These are phyloP conservation scores for Paulownia fortunei DNA, from an alignment of 257 asterid species.

Conservation along the genomic window DNA sequence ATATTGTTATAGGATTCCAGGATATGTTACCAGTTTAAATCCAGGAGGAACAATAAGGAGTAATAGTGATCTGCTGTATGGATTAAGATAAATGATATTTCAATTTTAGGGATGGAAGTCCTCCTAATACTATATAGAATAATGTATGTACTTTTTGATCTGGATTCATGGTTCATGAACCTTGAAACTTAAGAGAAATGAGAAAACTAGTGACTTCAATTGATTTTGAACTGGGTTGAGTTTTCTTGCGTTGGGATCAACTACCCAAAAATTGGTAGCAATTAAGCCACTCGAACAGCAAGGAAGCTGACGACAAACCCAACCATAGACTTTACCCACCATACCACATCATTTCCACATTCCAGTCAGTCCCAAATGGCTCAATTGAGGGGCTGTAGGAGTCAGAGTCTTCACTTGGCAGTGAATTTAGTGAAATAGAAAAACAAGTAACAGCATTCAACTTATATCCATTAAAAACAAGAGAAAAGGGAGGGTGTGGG, in stretches of 20 bases:
- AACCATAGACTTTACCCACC: too few relatives aligned
- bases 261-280: background rate
- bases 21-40: slow-evolving; percentile 9
- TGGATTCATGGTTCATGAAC: slow-evolving; percentile 1
- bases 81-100: slow-evolving; percentile 2
- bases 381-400: background rate
- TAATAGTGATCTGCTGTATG: background rate
- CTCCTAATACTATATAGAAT: background rate
- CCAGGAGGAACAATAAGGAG: slow-evolving; percentile 4
- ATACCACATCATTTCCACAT: background rate
- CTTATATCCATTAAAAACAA: background rate
- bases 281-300: background rate
- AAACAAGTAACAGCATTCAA: background rate
- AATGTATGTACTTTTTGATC: background rate
- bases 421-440: background rate
- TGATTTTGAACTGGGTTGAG: background rate
- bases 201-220: background rate
- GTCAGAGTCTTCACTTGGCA: background rate
- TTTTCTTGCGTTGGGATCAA: slow-evolving; percentile 4
- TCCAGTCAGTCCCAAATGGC: background rate
- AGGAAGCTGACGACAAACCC: background rate
- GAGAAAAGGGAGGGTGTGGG: background rate
- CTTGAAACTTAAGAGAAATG: background rate
- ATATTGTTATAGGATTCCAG: background rate
- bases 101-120: slow-evolving; percentile 3